These are phyloP conservation scores for Nepenthes alata DNA, from an alignment of 179 eudicot genomes.

Conservation along the genomic window DNA sequence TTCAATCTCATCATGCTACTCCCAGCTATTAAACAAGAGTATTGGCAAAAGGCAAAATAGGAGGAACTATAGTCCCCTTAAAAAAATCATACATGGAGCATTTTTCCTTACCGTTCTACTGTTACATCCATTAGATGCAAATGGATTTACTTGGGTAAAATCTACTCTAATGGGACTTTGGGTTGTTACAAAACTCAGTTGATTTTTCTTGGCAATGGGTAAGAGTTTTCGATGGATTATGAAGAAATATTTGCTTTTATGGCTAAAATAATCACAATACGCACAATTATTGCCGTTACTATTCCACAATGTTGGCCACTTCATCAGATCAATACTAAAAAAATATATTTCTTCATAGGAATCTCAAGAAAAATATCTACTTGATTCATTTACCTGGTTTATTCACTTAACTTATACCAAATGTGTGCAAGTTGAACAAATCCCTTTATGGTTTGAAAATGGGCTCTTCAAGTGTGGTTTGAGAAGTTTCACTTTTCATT, in stretches of 20 bases:
- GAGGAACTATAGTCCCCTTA: neutral
- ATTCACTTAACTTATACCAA: neutral
- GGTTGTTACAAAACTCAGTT: neutral
- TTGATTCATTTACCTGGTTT: neutral
- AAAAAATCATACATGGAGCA: neutral
- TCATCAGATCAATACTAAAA: neutral
- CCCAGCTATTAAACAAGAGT: neutral
- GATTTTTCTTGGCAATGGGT: neutral
- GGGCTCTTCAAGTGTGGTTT: constrained; percentile 9
- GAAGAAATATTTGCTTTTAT: neutral
- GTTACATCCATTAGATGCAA: neutral
- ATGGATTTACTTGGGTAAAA: constrained; percentile 2
- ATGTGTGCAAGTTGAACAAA: neutral
- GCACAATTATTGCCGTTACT: neutral
- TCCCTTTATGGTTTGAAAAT: constrained; percentile 5
- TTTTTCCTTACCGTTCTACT: neutral
- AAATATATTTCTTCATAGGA: neutral
- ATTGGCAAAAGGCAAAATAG: neutral
- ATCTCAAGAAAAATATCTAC: neutral
- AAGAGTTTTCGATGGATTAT: neutral
- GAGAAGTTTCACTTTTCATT: constrained; percentile 1
- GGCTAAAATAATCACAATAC: constrained; percentile 5
- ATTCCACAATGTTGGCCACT: constrained; percentile 1
- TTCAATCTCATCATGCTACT: neutral
- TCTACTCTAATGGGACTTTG: neutral